Percentiles rank a stretch among this genome's conserved stretches.
Evolutionary conservation across 495 filamentous ascomycete species (phyloP).

Genomic region (Venustampulla echinocandica): DNA sequence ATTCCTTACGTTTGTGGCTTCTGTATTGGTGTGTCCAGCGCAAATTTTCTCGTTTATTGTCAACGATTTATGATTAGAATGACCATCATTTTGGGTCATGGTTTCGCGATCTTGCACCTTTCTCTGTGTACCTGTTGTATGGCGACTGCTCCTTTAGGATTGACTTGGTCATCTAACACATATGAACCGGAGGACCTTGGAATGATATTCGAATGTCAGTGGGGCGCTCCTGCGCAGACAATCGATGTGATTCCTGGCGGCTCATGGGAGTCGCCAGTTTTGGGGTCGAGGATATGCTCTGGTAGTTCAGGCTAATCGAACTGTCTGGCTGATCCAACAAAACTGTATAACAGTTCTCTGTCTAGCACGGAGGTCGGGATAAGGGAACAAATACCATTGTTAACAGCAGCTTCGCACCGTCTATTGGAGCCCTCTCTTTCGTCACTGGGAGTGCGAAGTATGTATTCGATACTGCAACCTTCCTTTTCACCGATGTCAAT

Average conservation of each 20-base stretch:
- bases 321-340: conserved; percentile 6
- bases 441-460: conserved; percentile 3
- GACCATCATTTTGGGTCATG: no score
- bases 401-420: not conserved
- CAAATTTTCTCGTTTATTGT: no score
- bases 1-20: no score
- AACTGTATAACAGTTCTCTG: not conserved
- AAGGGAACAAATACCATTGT: not conserved
- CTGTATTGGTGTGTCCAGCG: no score
- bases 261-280: conserved; percentile 2
- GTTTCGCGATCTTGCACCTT: no score
- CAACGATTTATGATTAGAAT: no score
- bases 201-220: conserved; percentile 19
- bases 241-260: conserved; percentile 15
- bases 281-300: conserved; percentile 5
- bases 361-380: conserved; percentile 18
- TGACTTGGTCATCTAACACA: conserved; percentile 10
- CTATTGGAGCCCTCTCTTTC: not conserved
- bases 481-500: not conserved
- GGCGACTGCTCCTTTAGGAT: no score
- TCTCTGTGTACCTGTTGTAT: no score
- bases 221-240: conserved; percentile 9
- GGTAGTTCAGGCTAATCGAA: not conserved
- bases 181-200: conserved; percentile 31
- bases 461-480: conserved; percentile 5